Base-by-base conservation (phyloP, 192 early-diverging fungal species). In the Rhizophagus sp. region DNA sequence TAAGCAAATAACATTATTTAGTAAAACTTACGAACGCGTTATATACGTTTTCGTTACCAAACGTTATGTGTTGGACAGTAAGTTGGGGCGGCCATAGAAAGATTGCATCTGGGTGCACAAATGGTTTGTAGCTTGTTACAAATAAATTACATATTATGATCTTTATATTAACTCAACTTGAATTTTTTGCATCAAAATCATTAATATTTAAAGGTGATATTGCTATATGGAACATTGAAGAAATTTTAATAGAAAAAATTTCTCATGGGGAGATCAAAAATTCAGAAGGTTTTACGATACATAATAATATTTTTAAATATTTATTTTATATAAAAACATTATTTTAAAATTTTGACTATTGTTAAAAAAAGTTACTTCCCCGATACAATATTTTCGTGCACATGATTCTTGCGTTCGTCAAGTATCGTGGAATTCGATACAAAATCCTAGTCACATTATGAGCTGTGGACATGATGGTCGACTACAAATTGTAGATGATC, bases 81-180 rank as follows among this genome's bases (percentile, higher is more conserved):
- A 71, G 69, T 71, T 79, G 78, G 78, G 78, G 78, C 3, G 78
- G 78, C 27, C 67, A 79, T 61, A 39, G 41, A 24, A 79, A 79
- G 25, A 62, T 79, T 62, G 44, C 78, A 12, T 25, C 52, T 62
- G 78, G 78, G 11, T 79, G 78, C 30, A 79, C 78, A 6, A 79
- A 79, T 57, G 78, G 77, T 52, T 44, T 12, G 44, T 47, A 12
- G 2, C 44, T 47, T 47, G 44, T 12, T 10, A 27, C 27, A 65
- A 57, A 19, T 24, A 65, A 30, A 17, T 65, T 3, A 64, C 36
- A 44, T 9, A 17, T 73, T 27, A 13, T 12, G 19, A 27, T 12
- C 41, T 22, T 25, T 50, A 36, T 73, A 73, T 22, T 25, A 44
- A 13, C 2, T 8, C 2, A 41, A 73, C 1, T 0, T 22, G 13